Percentiles rank a stretch among this genome's conserved stretches.
Evolutionary conservation across 83 land plant species (phyloP).

Genomic region (Diphasiastrum complanatum): DNA sequence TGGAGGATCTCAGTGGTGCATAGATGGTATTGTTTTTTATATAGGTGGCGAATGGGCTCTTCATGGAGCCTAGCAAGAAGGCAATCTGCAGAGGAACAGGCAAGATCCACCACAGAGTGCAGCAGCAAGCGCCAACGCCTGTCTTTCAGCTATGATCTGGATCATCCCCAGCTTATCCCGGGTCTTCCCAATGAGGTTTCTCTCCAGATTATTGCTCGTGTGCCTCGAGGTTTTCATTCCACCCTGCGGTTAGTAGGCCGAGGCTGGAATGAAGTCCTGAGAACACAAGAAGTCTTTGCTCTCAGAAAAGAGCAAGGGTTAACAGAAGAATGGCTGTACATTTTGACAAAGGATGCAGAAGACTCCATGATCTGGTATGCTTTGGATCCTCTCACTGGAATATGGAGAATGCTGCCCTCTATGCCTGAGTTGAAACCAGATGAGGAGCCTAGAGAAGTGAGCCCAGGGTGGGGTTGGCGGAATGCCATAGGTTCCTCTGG

Average conservation of each 20-base stretch:
- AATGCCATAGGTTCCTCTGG: slow-evolving; percentile 27
- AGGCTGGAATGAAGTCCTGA: slow-evolving; percentile 58
- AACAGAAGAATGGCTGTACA: slow-evolving; percentile 86
- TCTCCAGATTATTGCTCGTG: slow-evolving; percentile 62
- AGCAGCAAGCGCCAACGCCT: slow-evolving; percentile 54
- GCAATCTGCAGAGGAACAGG: slow-evolving; percentile 6
- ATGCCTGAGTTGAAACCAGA: slow-evolving; percentile 52
- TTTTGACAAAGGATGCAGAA: slow-evolving; percentile 58
- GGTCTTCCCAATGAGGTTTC: slow-evolving; percentile 88
- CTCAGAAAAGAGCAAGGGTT: slow-evolving; percentile 63
- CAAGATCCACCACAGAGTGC: slow-evolving; percentile 25
- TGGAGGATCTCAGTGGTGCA: too few relatives aligned
- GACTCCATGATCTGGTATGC: slow-evolving; percentile 76
- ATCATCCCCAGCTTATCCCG: slow-evolving; percentile 55
- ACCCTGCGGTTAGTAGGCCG: slow-evolving; percentile 50
- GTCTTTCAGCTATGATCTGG: slow-evolving; percentile 27
- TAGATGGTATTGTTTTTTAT: too few relatives aligned
- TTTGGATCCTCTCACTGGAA: slow-evolving; percentile 59
- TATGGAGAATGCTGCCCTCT: slow-evolving; percentile 75
- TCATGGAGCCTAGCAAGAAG: too few relatives aligned
- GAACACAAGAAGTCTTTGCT: slow-evolving; percentile 42
- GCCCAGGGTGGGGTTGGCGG: slow-evolving; percentile 41
- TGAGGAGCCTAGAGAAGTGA: slow-evolving; percentile 34
- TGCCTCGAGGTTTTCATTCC: slow-evolving; percentile 62
- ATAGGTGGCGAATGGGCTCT: too few relatives aligned